Evolutionary conservation across 2,329 filamentous ascomycete genomes (phyloP).

Genomic region (Aspergillus pseudonomiae): DNA sequence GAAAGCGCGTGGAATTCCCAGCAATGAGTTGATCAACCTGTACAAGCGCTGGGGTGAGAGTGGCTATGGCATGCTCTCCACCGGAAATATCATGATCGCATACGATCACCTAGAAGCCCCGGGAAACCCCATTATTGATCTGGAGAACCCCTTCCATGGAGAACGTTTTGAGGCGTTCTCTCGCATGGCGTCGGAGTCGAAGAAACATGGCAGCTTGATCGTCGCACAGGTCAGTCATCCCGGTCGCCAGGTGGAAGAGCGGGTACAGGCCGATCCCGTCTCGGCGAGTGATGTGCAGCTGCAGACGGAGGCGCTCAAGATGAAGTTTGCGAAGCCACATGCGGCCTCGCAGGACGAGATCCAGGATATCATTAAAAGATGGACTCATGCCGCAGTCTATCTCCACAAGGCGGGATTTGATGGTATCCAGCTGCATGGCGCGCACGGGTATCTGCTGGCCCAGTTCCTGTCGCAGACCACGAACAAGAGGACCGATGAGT

Average conservation of each 20-base stretch:
- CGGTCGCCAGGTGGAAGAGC: slow-evolving; percentile 56
- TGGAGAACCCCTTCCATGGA: slow-evolving; percentile 54
- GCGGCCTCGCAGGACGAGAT: slow-evolving; percentile 43
- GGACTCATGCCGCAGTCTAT: slow-evolving; percentile 64
- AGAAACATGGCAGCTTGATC: slow-evolving; percentile 61
- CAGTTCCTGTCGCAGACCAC: slow-evolving; percentile 58
- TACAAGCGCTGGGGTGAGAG: slow-evolving; percentile 66
- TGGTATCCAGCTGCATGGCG: slow-evolving; percentile 54
- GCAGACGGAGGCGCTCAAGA: slow-evolving; percentile 34
- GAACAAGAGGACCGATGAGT: slow-evolving; percentile 64
- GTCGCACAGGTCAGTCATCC: slow-evolving; percentile 66
- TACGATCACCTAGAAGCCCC: slow-evolving; percentile 60
- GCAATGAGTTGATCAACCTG: slow-evolving; percentile 56
- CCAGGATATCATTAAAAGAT: slow-evolving; percentile 59
- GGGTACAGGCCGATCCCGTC: slow-evolving; percentile 54
- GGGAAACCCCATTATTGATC: slow-evolving; percentile 63
- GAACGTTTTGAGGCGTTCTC: slow-evolving; percentile 64
- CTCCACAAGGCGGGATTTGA: slow-evolving; percentile 64
- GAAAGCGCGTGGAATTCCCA: slow-evolving; percentile 57
- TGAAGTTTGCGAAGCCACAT: slow-evolving; percentile 40
- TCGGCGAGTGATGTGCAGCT: slow-evolving; percentile 56
- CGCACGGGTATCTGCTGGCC: slow-evolving; percentile 62
- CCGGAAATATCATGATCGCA: slow-evolving; percentile 67
- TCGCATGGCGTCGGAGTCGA: slow-evolving; percentile 57
- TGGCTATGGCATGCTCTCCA: slow-evolving; percentile 58